phyloP scores from a whole-genome alignment of 257 asterid genomes.

The Lantana camara region DNA sequence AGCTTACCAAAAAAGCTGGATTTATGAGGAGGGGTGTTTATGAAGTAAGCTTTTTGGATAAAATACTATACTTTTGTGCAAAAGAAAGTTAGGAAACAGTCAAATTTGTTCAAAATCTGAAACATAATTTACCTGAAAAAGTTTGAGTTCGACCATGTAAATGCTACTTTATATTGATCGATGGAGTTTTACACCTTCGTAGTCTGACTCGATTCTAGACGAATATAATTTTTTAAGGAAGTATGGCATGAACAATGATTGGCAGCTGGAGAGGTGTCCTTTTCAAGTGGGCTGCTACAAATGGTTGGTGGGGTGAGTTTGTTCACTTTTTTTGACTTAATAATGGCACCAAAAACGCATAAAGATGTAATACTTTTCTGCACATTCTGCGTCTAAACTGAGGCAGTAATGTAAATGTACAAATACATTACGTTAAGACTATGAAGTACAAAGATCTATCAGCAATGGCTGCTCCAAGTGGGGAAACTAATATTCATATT shows the following conservation, averaged over 20 bases:
- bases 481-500: slow-evolving; percentile 21
- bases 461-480: slow-evolving; percentile 32
- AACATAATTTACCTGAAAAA: no score
- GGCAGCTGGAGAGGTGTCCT: slow-evolving; percentile 9
- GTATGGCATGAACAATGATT: background rate
- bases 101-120: background rate
- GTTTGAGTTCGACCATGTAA: no score
- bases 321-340: slow-evolving; percentile 2
- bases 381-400: background rate
- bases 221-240: background rate
- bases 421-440: background rate
- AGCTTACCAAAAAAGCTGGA: background rate
- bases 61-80: background rate
- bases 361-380: background rate
- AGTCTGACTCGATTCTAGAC: no score
- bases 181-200: no score
- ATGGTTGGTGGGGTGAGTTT: slow-evolving; percentile 13
- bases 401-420: background rate
- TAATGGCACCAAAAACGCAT: no score
- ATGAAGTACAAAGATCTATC: slow-evolving; percentile 32
- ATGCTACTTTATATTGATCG: no score
- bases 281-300: slow-evolving; percentile 10
- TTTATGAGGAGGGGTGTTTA: background rate
- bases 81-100: background rate
- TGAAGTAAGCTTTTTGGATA: slow-evolving; percentile 15